Evolutionary conservation across 2,329 filamentous ascomycete species (phyloP), one percentile per base, ranked within the genome.

Genomic region (Fusarium sp.): DNA sequence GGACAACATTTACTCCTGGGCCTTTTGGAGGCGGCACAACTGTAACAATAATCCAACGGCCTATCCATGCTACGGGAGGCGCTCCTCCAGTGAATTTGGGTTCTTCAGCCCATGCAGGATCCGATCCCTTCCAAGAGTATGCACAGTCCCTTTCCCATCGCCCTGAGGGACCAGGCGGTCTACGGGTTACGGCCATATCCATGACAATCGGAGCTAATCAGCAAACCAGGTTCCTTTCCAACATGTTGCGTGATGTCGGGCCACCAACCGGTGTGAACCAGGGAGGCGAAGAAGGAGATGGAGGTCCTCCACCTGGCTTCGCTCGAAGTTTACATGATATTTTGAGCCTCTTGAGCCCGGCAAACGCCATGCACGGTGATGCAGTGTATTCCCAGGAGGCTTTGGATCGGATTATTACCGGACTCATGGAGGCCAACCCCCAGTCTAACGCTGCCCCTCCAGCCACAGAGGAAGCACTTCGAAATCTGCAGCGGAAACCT

Each of bases 341-440:
- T 7, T 77, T 90, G 19, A 80, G 76, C 77, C 35, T 90, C 24
- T 77, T 89, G 39, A 84, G 83, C 53, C 85, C 86, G 15, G 80
- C 79, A n/a, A 81, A 83, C 58, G 84, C 81, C 9, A 79, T 82
- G 17, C 83, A 87, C 60, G 92, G 94, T 20, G 95, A 98, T 77
- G 92, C 90, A 9, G 95, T 97, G 2, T 96, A 95, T 77, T 91
- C 92, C 0, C 93, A 98, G 79, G 94, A 97, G 80, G 94, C 92
- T 4, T 83, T 98, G 32, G 95, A 99, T 76, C 88, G 91, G 33
- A 92, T 98, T 68, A 91, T 99, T 56, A 91, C 92, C 0, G 88
- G 92, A 71, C 83, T 98, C 43, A 96, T 97, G 90, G 95, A 97
- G 71, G 88, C 92, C 62, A 91, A 94, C 58, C 86, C 89, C 3